These are phyloP conservation scores for Pontederia crassipes DNA, from an alignment of 176 grass and related monocot species.

Conservation along the genomic window DNA sequence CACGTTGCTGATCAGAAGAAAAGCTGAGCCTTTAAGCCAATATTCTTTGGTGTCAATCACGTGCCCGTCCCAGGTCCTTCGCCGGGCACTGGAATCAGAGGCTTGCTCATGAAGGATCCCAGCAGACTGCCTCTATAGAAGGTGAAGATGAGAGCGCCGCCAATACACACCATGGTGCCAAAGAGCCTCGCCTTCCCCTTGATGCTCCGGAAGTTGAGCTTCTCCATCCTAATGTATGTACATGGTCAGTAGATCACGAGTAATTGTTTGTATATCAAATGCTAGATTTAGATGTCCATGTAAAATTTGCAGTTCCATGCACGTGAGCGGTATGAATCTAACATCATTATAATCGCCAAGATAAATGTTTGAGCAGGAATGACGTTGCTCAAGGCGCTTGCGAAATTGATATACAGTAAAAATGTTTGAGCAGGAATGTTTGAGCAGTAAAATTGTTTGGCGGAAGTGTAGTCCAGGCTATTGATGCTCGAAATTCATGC, in stretches of 20 bases:
- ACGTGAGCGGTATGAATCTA: not conserved
- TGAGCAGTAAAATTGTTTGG: too few relatives aligned
- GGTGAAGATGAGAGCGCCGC: conserved; percentile 18
- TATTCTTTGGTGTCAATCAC: not conserved
- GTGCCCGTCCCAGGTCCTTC: not conserved
- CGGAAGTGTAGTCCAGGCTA: conserved; percentile 10
- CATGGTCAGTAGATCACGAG: too few relatives aligned
- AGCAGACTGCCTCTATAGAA: conserved; percentile 14
- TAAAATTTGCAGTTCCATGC: not conserved
- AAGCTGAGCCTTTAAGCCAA: conserved; percentile 20
- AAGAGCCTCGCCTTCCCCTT: conserved; percentile 6
- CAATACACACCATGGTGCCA: conserved; percentile 11
- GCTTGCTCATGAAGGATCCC: not conserved
- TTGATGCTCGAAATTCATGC: too few relatives aligned
- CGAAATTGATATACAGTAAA: too few relatives aligned
- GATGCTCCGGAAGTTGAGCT: conserved; percentile 1
- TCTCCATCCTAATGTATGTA: conserved; percentile 15
- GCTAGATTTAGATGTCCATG: too few relatives aligned
- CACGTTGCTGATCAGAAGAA: conserved; percentile 15
- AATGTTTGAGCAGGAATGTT: too few relatives aligned
- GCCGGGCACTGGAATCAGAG: conserved; percentile 10
- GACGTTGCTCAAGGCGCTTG: conserved; percentile 19
- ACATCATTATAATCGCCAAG: conserved; percentile 11
- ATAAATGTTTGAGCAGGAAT: conserved; percentile 18
- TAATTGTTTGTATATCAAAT: too few relatives aligned